A percentile compares a stretch with the other conserved stretches of the same genome.
Conservation (phyloP, 768 basidiomycete species). For the Auriscalpium microsporum region DNA sequence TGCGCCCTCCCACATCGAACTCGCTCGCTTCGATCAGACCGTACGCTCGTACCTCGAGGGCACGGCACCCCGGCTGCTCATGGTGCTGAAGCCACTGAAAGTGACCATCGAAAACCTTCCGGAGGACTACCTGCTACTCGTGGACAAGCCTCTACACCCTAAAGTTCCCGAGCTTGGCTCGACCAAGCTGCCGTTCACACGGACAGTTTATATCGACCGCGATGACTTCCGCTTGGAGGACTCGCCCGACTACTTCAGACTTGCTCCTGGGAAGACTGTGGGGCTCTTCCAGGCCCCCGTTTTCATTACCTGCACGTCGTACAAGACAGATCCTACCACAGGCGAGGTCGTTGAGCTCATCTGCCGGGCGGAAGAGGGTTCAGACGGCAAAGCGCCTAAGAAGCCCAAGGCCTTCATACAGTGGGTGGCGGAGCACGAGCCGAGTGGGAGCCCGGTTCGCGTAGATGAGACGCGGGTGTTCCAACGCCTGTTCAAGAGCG, state of each 20-base stretch:
- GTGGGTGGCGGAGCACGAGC: slow-evolving; percentile 85
- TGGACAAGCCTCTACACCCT: slow-evolving; percentile 91
- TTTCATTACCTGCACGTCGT: slow-evolving; percentile 90
- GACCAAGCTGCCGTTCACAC: slow-evolving; percentile 76
- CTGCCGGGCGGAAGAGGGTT: slow-evolving; percentile 66
- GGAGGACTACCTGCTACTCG: slow-evolving; percentile 71
- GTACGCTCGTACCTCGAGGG: slow-evolving; percentile 87
- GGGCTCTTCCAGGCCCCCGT: slow-evolving; percentile 90
- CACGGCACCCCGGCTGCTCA: slow-evolving; percentile 77
- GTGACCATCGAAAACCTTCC: slow-evolving; percentile 87
- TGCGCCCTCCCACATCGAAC: slow-evolving; percentile 73
- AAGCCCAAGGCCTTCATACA: slow-evolving; percentile 95
- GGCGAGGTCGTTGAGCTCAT: slow-evolving; percentile 75
- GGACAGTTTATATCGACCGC: slow-evolving; percentile 83
- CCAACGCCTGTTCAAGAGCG: slow-evolving; percentile 89
- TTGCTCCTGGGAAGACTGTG: slow-evolving; percentile 95
- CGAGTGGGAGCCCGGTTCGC: slow-evolving; percentile 71
- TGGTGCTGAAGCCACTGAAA: slow-evolving; percentile 87
- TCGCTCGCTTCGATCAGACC: slow-evolving; percentile 81
- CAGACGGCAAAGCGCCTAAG: slow-evolving; percentile 35
- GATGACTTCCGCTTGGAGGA: slow-evolving; percentile 91
- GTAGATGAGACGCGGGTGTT: slow-evolving; percentile 91
- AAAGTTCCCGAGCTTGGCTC: slow-evolving; percentile 85
- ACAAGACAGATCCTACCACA: slow-evolving; percentile 62
- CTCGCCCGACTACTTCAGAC: slow-evolving; percentile 92